Base-by-base conservation (phyloP, 2,329 filamentous ascomycete species). In the Falciphora oryzae region DNA sequence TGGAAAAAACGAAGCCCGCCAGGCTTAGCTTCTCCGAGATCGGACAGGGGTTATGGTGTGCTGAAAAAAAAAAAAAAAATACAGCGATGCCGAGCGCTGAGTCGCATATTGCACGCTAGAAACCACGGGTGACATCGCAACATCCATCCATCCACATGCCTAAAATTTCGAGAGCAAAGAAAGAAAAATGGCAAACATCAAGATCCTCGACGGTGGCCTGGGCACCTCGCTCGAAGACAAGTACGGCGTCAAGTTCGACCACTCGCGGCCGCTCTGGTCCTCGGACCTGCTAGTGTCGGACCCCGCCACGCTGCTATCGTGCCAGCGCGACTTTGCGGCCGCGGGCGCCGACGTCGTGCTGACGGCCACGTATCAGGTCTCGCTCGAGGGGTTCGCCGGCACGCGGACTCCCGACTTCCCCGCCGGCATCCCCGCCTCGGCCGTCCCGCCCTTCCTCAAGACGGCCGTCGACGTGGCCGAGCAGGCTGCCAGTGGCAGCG, bases 321-420 rank as follows among this genome's bases (percentile, higher is more conserved):
- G 84, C 71, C 87, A 89, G 70, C 70, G 71, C 63, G 81, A 83
- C 68, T 89, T 89, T 71, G 79, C 76, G 63, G 66, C 71, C 10
- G 81, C 84, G 1, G 86, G 85, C 50, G 83, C 84, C 64, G 85
- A 90, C 70, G 78, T 91, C 32, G 74, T 90, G 27, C 79, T 88
- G 60, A 90, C 86, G 13, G 87, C 87, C 10, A 91, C 88, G 0
- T 91, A 91, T 72, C 88, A 90, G 71, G 77, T 84, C 1, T 88
- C 84, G 0, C 72, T 80, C 10, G 76, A 83, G 14, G 87, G 83
- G 0, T 89, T 90, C 68, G 72, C 74, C 3, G 76, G 75, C 53
- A 88, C 85, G 1, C 77, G 66, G 64, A 80, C 77, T 1, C 25
- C 73, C 0, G 68, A 75, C 2, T 78, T 74, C 59, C 80, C 82